Conservation (phyloP, 495 filamentous ascomycete genomes). For the Hypomontagnella submonticulosa region DNA sequence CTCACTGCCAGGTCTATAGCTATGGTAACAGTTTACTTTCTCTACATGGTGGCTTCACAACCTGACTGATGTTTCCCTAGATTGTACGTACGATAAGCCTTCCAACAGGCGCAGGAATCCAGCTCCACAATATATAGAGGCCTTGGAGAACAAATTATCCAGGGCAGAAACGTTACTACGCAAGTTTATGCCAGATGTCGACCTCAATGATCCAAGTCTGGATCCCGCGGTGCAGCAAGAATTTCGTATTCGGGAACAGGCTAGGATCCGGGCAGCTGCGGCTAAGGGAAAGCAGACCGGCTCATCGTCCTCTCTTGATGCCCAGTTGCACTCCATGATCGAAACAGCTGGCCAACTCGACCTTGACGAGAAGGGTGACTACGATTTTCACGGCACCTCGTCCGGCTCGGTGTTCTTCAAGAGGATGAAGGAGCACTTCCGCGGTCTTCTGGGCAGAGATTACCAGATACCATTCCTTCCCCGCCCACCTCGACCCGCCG, state of each 20-base stretch:
- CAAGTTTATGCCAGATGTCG: conserved; percentile 83
- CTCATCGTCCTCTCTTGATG: conserved; percentile 60
- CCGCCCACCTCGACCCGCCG: conserved; percentile 51
- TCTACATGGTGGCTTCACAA: conserved; percentile 13
- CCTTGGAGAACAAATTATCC: conserved; percentile 83
- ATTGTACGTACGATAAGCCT: conserved; percentile 98
- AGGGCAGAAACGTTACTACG: conserved; percentile 84
- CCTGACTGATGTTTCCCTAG: conserved; percentile 63
- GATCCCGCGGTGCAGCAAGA: conserved; percentile 73
- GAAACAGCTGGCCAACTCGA: conserved; percentile 89
- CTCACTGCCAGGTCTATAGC: conserved; percentile 96
- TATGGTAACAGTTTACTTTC: conserved; percentile 76
- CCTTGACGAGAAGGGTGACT: conserved; percentile 88
- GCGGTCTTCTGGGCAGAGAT: conserved; percentile 68
- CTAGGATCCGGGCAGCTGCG: conserved; percentile 50
- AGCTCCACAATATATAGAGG: conserved; percentile 93
- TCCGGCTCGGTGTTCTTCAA: conserved; percentile 89
- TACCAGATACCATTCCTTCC: conserved; percentile 61
- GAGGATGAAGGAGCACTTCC: conserved; percentile 84
- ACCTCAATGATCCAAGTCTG: conserved; percentile 83
- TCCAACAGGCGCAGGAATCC: conserved; percentile 96
- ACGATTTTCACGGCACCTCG: conserved; percentile 94
- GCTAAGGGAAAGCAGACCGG: conserved; percentile 55
- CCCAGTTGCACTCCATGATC: conserved; percentile 93
- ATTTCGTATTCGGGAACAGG: conserved; percentile 60